Evolutionary conservation across 2,329 filamentous ascomycete genomes (phyloP).

Genomic region (Phoma herbarum): DNA sequence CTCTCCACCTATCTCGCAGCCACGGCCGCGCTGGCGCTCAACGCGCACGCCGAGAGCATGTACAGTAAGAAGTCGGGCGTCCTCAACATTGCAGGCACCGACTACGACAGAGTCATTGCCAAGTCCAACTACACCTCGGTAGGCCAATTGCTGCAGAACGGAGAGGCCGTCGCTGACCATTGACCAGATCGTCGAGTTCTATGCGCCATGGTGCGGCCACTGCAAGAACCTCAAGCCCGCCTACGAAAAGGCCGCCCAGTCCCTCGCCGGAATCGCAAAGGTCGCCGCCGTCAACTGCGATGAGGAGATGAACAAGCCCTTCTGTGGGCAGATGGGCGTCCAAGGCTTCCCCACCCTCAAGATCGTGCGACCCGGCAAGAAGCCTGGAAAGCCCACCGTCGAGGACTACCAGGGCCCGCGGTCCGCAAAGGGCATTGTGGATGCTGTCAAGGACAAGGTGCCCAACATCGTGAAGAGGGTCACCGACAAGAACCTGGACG

Average conservation of each 20-base stretch:
- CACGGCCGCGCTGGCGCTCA: constrained; percentile 71
- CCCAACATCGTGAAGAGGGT: constrained; percentile 88
- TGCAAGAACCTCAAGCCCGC: constrained; percentile 95
- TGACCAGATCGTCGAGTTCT: constrained; percentile 68
- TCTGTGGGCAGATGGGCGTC: constrained; percentile 86
- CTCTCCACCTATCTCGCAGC: constrained; percentile 57
- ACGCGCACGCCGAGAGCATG: constrained; percentile 73
- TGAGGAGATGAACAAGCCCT: constrained; percentile 86
- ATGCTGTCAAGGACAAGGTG: constrained; percentile 85
- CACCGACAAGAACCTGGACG: constrained; percentile 78
- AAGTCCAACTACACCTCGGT: constrained; percentile 93
- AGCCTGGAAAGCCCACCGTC: constrained; percentile 78
- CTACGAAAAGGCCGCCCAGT: constrained; percentile 92
- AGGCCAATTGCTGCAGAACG: constrained; percentile 49
- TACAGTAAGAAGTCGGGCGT: constrained; percentile 91
- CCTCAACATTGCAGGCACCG: constrained; percentile 79
- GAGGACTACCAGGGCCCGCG: constrained; percentile 91
- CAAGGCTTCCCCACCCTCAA: constrained; percentile 97
- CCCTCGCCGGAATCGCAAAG: constrained; percentile 89
- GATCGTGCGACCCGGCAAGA: constrained; percentile 86
- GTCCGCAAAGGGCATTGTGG: constrained; percentile 85
- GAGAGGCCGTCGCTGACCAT: not conserved
- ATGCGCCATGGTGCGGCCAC: constrained; percentile 97
- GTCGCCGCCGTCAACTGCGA: constrained; percentile 96
- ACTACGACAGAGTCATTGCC: constrained; percentile 82